Conservation (phyloP, 164 flowering plant species). For the Magnolia sinica region DNA sequence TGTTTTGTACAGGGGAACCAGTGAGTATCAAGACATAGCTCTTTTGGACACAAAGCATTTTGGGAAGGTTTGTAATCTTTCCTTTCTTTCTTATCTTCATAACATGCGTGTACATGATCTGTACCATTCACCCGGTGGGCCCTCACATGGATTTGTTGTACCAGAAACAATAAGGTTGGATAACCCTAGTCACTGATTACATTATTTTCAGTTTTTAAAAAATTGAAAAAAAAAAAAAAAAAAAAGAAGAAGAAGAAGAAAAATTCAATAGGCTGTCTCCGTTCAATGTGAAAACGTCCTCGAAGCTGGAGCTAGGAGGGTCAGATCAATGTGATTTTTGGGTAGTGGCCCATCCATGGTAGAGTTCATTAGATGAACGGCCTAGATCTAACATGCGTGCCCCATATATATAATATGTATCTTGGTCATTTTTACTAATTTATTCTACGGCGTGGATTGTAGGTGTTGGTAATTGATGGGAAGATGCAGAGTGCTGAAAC, state of each 20-base stretch:
- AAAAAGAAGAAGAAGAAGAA: too few species aligned
- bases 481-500: conserved; percentile 90
- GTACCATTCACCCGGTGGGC: background rate
- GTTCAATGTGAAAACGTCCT: background rate
- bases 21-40: conserved; percentile 71
- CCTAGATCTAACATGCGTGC: background rate
- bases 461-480: conserved; percentile 86
- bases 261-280: background rate
- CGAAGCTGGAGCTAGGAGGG: background rate
- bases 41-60: conserved; percentile 80
- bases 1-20: conserved; percentile 52
- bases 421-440: background rate
- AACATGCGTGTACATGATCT: background rate
- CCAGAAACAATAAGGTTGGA: background rate
- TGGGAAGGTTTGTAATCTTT: conserved; percentile 53
- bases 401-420: too few species aligned
- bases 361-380: background rate
- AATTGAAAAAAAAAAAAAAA: background rate
- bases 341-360: background rate
- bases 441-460: background rate
- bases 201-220: background rate
- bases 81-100: background rate
- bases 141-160: background rate
- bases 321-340: background rate
- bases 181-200: background rate